Evolutionary conservation across 129 eudicot genomes (phyloP).

Genomic region (Kitagawia praeruptora): DNA sequence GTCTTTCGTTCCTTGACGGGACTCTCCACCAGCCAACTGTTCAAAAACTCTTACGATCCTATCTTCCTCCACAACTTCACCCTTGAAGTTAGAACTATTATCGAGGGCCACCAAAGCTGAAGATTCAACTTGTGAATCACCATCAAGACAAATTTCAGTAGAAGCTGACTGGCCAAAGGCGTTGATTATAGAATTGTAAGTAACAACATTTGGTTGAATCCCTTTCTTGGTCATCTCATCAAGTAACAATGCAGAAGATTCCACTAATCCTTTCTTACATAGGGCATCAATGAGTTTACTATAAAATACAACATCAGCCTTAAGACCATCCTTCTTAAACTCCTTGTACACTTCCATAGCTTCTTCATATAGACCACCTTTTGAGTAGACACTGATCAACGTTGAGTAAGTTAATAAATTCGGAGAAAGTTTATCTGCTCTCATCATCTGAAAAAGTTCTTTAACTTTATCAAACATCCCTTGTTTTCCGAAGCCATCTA

Average conservation of each 20-base stretch:
- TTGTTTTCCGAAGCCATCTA: slow-evolving; percentile 91
- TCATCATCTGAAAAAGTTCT: slow-evolving; percentile 71
- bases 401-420: slow-evolving; percentile 81
- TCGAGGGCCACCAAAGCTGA: slow-evolving; percentile 10
- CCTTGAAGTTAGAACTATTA: slow-evolving; percentile 16
- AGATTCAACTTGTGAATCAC: slow-evolving; percentile 27
- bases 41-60: slow-evolving; percentile 60
- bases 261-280: slow-evolving; percentile 85
- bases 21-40: slow-evolving; percentile 53
- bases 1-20: slow-evolving; percentile 23
- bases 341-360: slow-evolving; percentile 68
- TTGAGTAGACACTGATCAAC: slow-evolving; percentile 67
- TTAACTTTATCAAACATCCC: slow-evolving; percentile 81
- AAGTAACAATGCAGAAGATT: slow-evolving; percentile 69
- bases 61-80: slow-evolving; percentile 38
- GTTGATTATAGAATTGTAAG: slow-evolving; percentile 91
- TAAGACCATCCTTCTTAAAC: slow-evolving; percentile 72
- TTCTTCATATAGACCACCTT: slow-evolving; percentile 70
- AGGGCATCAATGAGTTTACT: slow-evolving; percentile 87
- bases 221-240: slow-evolving; percentile 92
- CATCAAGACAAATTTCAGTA: slow-evolving; percentile 17
- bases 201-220: slow-evolving; percentile 90
- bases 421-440: slow-evolving; percentile 51
- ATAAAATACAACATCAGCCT: slow-evolving; percentile 91
- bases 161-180: slow-evolving; percentile 73